Evolutionary conservation across 106 monocot genomes (phyloP).

Genomic region (Dendrobium chrysotoxum): DNA sequence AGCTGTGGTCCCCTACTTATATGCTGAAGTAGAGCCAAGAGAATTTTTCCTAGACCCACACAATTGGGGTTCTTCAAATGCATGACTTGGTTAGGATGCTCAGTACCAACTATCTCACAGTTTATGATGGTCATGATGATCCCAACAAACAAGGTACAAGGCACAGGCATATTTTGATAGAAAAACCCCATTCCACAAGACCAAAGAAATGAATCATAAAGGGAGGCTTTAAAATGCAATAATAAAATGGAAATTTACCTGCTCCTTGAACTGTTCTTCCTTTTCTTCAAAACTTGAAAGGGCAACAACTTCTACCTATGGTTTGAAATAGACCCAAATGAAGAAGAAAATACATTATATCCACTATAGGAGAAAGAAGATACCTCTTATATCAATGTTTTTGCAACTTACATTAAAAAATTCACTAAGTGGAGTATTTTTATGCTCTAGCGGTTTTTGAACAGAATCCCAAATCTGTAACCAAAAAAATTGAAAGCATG

Average conservation of each 20-base stretch:
- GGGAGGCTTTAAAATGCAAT: background rate
- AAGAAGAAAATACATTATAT: background rate
- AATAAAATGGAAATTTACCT: conserved; percentile 30
- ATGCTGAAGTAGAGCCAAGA: background rate
- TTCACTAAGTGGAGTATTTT: conserved; percentile 85
- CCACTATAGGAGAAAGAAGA: background rate
- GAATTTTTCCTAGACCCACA: background rate
- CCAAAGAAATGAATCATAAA: background rate
- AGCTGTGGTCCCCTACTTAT: background rate
- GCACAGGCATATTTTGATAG: background rate
- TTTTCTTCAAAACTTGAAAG: conserved; percentile 94
- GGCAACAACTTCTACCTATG: conserved; percentile 80
- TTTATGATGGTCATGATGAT: background rate
- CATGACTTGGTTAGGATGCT: background rate
- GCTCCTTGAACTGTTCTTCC: conserved; percentile 91
- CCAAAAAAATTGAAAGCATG: background rate
- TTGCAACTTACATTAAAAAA: conserved; percentile 81
- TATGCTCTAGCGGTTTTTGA: conserved; percentile 77
- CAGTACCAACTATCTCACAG: background rate
- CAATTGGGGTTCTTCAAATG: background rate
- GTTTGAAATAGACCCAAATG: background rate
- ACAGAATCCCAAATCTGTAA: conserved; percentile 96
- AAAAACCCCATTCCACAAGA: background rate
- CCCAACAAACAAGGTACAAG: background rate
- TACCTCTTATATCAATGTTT: no score